Percentiles rank a stretch among this genome's conserved stretches.
phyloP scores from a whole-genome alignment of 2,329 filamentous ascomycete species.

The Cercospora sesami region DNA sequence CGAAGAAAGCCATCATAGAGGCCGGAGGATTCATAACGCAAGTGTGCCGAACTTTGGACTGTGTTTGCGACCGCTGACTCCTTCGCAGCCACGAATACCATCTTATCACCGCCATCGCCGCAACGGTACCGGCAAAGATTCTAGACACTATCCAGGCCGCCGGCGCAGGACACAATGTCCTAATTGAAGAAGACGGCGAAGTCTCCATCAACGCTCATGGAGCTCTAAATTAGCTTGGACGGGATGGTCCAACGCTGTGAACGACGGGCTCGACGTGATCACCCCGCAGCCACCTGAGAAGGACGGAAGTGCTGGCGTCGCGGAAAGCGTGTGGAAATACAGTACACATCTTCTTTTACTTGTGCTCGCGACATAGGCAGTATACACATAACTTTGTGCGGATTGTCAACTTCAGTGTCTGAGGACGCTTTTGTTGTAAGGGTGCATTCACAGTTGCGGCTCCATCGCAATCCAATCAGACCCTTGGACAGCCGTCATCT shows the following conservation, averaged over 20 bases:
- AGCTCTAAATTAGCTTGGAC: not conserved
- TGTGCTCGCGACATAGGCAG: not conserved
- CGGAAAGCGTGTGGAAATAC: not conserved
- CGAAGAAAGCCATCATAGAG: conserved; percentile 55
- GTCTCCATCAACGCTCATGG: conserved; percentile 10
- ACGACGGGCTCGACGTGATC: not conserved
- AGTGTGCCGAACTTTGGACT: not conserved
- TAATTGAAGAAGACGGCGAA: conserved; percentile 72
- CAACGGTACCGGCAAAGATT: conserved; percentile 67
- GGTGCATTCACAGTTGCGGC: not conserved
- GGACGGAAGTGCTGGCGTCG: not conserved
- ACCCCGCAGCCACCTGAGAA: not conserved
- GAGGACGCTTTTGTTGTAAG: not conserved
- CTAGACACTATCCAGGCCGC: conserved; percentile 66
- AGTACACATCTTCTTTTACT: not conserved
- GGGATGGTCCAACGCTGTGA: not conserved
- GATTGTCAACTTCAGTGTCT: not conserved
- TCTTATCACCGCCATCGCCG: conserved; percentile 37
- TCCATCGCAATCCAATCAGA: not conserved
- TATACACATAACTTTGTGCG: not conserved
- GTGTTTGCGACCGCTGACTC: conserved; percentile 23
- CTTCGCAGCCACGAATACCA: conserved; percentile 33
- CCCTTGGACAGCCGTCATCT: not conserved
- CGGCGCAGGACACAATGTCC: conserved; percentile 61
- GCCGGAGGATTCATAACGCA: conserved; percentile 38